Conservation (phyloP, 768 basidiomycete genomes). For the Cytidiella melzeri region DNA sequence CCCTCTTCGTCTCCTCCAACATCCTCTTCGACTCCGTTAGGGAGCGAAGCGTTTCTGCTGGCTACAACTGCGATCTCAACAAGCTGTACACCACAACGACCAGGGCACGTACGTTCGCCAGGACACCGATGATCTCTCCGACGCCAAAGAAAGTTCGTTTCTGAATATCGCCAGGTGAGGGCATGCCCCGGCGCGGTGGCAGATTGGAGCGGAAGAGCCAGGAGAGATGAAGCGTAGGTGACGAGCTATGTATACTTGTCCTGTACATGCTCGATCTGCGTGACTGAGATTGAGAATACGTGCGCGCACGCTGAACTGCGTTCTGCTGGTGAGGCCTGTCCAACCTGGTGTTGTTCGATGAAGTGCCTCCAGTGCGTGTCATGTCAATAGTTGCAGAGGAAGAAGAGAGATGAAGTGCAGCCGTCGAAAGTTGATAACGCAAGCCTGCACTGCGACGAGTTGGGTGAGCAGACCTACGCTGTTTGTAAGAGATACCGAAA, state of each 20-base stretch:
- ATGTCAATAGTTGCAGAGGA: slow-evolving; percentile 8
- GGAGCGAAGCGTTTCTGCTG: slow-evolving; percentile 71
- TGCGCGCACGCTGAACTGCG: slow-evolving; percentile 12
- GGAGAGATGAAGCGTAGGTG: slow-evolving; percentile 36
- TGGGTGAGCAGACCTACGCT: too few relatives aligned
- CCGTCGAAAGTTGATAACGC: slow-evolving; percentile 2
- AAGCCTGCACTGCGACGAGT: slow-evolving; percentile 9
- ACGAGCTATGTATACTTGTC: slow-evolving; percentile 21
- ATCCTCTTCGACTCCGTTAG: slow-evolving; percentile 72
- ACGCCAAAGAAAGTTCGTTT: slow-evolving; percentile 75
- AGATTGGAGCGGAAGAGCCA: slow-evolving; percentile 77
- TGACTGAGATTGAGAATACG: slow-evolving; percentile 23
- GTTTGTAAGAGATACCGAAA: not conserved
- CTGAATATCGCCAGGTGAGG: slow-evolving; percentile 54
- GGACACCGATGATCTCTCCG: slow-evolving; percentile 69
- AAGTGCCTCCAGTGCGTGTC: slow-evolving; percentile 12
- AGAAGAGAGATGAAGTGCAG: slow-evolving; percentile 3
- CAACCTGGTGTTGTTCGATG: not conserved
- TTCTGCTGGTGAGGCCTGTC: slow-evolving; percentile 3
- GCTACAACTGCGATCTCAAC: slow-evolving; percentile 48
- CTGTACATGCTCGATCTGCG: slow-evolving; percentile 25
- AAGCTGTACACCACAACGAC: too few relatives aligned
- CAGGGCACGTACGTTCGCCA: slow-evolving; percentile 64
- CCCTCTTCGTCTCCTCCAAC: slow-evolving; percentile 71
- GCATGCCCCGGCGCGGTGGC: slow-evolving; percentile 50